Conservation (phyloP, 73 alveolate species). For the Paramecium tetraurelia region DNA sequence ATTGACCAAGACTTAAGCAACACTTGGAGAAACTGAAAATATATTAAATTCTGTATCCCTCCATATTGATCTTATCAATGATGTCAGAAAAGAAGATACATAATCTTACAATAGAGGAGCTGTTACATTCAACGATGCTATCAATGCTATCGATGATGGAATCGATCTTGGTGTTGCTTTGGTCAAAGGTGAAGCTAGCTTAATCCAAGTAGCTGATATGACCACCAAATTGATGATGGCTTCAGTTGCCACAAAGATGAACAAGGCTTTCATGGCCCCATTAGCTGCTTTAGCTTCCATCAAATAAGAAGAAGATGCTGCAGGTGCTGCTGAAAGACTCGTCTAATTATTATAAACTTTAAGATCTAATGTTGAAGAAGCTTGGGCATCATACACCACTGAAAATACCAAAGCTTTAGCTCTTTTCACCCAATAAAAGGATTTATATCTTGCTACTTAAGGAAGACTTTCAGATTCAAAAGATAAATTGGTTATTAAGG, state of each 20-base stretch:
- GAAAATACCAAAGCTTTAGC: neutral
- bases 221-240: neutral
- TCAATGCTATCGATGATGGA: constrained; percentile 44
- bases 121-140: constrained; percentile 34
- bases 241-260: constrained; percentile 5
- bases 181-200: neutral
- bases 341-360: constrained; percentile 2
- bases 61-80: constrained; percentile 18
- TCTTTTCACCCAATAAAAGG: constrained; percentile 4
- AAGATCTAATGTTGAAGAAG: constrained; percentile 16
- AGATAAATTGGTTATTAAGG: neutral
- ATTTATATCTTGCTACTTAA: neutral
- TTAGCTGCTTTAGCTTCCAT: neutral
- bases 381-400: constrained; percentile 2
- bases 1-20: constrained; percentile 1
- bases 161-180: neutral
- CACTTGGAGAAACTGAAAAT: neutral
- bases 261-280: constrained; percentile 25
- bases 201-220: neutral
- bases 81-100: constrained; percentile 20
- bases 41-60: neutral
- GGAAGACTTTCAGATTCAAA: neutral
- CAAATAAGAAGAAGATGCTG: constrained; percentile 7
- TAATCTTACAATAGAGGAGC: constrained; percentile 49
- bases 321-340: constrained; percentile 52